A percentile compares a stretch with the other conserved stretches of the same genome.
phyloP scores from a whole-genome alignment of 306 rosid genomes.

The Gillenia trifoliata region DNA sequence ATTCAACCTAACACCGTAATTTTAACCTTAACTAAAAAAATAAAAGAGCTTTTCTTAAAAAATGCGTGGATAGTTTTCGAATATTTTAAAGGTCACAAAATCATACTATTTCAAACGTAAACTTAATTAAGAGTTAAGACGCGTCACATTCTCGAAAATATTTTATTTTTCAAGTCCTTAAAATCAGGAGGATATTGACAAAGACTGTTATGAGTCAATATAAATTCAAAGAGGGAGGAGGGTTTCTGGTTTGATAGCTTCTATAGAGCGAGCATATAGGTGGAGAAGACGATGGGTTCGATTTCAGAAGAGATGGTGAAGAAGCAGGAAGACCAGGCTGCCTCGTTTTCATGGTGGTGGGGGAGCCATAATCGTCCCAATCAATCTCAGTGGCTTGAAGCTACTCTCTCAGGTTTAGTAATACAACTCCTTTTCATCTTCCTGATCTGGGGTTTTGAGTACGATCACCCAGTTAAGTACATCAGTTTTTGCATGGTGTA shows the following conservation, averaged over 20 bases:
- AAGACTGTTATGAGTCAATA: background rate
- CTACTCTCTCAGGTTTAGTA: slow-evolving; percentile 33
- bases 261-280: background rate
- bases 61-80: background rate
- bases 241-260: background rate
- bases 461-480: background rate
- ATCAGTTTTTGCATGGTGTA: background rate
- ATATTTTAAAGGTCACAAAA: background rate
- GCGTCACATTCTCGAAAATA: background rate
- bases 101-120: background rate
- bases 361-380: slow-evolving; percentile 23
- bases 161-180: background rate
- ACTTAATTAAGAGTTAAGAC: background rate
- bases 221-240: background rate
- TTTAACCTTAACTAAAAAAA: too few relatives aligned
- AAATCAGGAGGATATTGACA: background rate
- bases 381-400: slow-evolving; percentile 37
- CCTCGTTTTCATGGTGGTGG: slow-evolving; percentile 30
- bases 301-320: background rate
- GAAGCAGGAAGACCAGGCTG: background rate
- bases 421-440: background rate
- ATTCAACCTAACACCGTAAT: background rate
- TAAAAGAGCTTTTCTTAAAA: too few relatives aligned
- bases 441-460: background rate
- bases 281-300: background rate